Conservation (phyloP, 208 protist genomes). For the Leishmania tropica region DNA sequence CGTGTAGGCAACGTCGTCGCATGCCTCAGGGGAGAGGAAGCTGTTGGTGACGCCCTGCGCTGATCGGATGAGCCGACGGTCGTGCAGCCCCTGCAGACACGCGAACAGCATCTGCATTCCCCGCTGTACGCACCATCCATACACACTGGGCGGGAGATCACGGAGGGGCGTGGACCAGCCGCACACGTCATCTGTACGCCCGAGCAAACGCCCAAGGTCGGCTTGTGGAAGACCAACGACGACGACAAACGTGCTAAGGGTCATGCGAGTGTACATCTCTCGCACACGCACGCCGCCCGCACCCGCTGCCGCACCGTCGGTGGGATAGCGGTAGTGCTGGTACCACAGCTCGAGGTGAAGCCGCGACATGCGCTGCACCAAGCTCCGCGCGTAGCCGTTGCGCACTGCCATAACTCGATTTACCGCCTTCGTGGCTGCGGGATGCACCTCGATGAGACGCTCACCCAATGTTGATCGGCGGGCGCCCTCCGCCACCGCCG, state of each 20-base stretch:
- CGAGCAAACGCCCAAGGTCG: conserved; percentile 49
- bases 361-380: conserved; percentile 50
- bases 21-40: conserved; percentile 26
- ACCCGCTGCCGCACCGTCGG: background rate
- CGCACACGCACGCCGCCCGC: conserved; percentile 26
- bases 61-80: conserved; percentile 36
- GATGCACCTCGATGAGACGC: conserved; percentile 23
- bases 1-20: conserved; percentile 25
- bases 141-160: conserved; percentile 54
- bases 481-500: conserved; percentile 34
- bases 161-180: conserved; percentile 55
- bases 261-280: conserved; percentile 67
- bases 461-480: conserved; percentile 24
- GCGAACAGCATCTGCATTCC: conserved; percentile 43
- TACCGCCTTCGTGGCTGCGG: conserved; percentile 23
- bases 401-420: conserved; percentile 58
- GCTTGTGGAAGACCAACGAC: conserved; percentile 62
- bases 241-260: conserved; percentile 83
- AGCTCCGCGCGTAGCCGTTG: conserved; percentile 71
- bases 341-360: conserved; percentile 85
- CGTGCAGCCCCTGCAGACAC: conserved; percentile 47
- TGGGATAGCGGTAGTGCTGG: conserved; percentile 42
- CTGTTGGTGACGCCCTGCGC: conserved; percentile 2
- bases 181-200: background rate
- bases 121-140: conserved; percentile 44